Conservation (phyloP, 2,329 filamentous ascomycete species). For the Leptographium radiaticola region DNA sequence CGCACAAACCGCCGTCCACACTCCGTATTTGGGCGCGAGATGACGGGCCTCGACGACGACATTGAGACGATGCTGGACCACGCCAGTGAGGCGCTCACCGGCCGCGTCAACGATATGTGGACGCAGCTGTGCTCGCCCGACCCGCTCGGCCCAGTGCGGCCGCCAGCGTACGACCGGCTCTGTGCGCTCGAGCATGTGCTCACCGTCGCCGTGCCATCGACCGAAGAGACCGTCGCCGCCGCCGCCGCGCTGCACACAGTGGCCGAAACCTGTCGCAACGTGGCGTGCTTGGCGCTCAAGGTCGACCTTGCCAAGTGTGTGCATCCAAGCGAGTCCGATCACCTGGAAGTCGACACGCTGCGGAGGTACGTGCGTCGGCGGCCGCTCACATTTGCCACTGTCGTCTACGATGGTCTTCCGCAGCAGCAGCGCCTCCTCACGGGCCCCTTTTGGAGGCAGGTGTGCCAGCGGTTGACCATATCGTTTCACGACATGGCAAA, state of each 20-base stretch:
- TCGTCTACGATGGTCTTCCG: too few species aligned
- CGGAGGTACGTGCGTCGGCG: too few species aligned
- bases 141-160: background rate
- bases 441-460: too few species aligned
- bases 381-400: too few species aligned
- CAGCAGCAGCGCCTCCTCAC: too few species aligned
- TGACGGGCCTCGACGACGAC: constrained; percentile 38
- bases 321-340: too few species aligned
- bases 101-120: constrained; percentile 24
- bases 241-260: background rate
- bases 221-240: background rate
- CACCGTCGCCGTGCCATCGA: background rate
- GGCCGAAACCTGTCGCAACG: background rate
- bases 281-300: background rate
- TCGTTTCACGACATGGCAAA: too few species aligned
- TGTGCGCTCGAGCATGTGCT: background rate
- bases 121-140: background rate
- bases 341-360: too few species aligned
- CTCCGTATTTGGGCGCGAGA: constrained; percentile 28
- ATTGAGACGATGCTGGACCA: constrained; percentile 35
- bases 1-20: constrained; percentile 1
- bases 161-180: background rate
- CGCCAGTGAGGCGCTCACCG: constrained; percentile 38
- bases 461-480: too few species aligned
- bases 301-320: background rate